Percentiles rank a stretch among this genome's conserved stretches.
These are phyloP conservation scores for Trichoderma arundinaceum DNA, from an alignment of 2,329 filamentous ascomycete species.

Conservation along the genomic window DNA sequence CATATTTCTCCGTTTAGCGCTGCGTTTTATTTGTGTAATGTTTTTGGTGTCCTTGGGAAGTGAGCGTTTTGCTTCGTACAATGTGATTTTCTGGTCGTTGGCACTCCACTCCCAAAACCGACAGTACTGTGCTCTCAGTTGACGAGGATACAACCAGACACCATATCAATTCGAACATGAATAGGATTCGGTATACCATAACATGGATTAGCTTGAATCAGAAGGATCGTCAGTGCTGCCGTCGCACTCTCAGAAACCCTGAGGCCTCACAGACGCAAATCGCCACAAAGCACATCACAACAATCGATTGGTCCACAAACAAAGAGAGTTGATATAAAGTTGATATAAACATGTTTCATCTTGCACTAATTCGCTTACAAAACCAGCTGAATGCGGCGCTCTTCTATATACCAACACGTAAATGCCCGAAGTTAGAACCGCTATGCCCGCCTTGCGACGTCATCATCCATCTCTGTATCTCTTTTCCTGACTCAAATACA, in stretches of 20 bases:
- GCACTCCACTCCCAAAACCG: no score
- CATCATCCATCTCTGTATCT: slow-evolving; percentile 22
- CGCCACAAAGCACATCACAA: background rate
- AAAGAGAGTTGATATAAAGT: slow-evolving; percentile 7
- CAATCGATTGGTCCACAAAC: background rate
- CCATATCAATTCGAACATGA: no score
- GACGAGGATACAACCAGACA: no score
- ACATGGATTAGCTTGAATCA: no score
- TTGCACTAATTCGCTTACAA: background rate
- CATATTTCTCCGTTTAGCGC: background rate
- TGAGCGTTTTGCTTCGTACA: no score
- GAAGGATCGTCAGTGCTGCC: no score
- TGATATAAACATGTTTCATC: background rate
- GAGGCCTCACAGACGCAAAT: background rate
- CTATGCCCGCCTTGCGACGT: slow-evolving; percentile 31
- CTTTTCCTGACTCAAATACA: background rate
- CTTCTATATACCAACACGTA: background rate
- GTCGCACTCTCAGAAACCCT: no score
- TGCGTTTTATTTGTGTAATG: background rate
- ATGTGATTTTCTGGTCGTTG: no score
- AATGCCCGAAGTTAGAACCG: slow-evolving; percentile 1
- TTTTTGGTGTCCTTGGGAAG: background rate
- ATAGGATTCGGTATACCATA: no score
- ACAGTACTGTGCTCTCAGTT: no score
- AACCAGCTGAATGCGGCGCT: background rate